Conservation (phyloP, 495 filamentous ascomycete genomes). For the Tuber melanosporum region DNA sequence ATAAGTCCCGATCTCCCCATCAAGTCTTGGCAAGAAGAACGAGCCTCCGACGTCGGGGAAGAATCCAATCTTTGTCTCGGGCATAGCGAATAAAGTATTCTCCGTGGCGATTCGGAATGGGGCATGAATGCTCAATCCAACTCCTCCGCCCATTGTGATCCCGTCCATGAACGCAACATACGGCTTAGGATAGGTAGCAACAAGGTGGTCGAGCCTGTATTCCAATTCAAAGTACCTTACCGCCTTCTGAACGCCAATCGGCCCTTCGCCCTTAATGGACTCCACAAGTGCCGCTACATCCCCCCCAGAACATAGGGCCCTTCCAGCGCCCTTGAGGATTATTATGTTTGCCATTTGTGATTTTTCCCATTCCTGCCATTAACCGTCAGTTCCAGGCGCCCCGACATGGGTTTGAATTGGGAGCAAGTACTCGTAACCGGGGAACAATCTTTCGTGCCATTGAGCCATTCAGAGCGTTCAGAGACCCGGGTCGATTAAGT, state of each 20-base stretch:
- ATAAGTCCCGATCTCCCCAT: constrained; percentile 79
- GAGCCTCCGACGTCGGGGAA: constrained; percentile 95
- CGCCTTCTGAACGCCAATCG: constrained; percentile 52
- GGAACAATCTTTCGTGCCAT: constrained; percentile 91
- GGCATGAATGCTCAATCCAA: constrained; percentile 87
- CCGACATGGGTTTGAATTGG: not conserved
- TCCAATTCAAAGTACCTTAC: constrained; percentile 78
- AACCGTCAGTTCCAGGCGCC: constrained; percentile 6
- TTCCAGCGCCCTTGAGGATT: constrained; percentile 83
- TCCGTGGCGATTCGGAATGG: constrained; percentile 96
- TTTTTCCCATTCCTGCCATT: constrained; percentile 74
- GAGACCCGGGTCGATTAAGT: constrained; percentile 84
- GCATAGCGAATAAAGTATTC: constrained; percentile 92
- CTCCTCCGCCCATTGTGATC: constrained; percentile 96
- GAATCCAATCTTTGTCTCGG: constrained; percentile 94
- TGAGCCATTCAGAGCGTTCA: constrained; percentile 83
- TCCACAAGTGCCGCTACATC: constrained; percentile 73
- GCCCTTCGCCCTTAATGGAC: constrained; percentile 54
- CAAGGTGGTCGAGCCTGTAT: constrained; percentile 88
- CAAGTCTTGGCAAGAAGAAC: constrained; percentile 87
- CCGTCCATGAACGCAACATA: constrained; percentile 96
- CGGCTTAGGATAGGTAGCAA: constrained; percentile 90
- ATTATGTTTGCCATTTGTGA: constrained; percentile 88
- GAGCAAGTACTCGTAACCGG: constrained; percentile 56
- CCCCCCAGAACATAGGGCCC: constrained; percentile 87